Evolutionary conservation across 345 rosid genomes (phyloP), one percentile per base, ranked within the genome.

Genomic region (Angophora floribunda): DNA sequence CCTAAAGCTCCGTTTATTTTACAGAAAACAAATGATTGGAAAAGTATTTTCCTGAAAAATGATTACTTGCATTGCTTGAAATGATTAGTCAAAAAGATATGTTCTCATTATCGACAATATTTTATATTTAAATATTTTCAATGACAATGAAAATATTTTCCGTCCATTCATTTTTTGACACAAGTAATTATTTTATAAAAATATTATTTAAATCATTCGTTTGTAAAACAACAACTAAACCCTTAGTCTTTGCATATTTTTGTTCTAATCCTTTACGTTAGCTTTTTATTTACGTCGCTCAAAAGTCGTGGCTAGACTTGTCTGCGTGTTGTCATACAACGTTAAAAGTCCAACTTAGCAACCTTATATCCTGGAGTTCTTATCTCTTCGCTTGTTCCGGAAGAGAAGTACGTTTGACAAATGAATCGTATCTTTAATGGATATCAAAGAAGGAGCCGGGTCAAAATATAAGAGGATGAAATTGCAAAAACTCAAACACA

Each of bases 131-230:
- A 53, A 19, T 53, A 53, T 53, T 53, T 53, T 53, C 11, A 0
- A 19, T 1, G 5, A 55, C 0, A 5, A 55, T 55, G 51, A 50
- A 50, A 50, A 50, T 1, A 55, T 21, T 21, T 55, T 36, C 19
- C 61, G 0, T 55, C 19, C 26, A 55, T 55, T 55, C 22, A 8
- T 55, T 0, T 55, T 55, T 11, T 10, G 22, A 55, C 0, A 55
- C 26, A 8, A 55, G 61, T 11, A 19, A 55, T 0, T 0, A 57
- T 24, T 57, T 24, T 24, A 22, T 24, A 57, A 0, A 6, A 0
- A 24, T 57, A 0, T 59, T 26, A 10, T 11, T 13, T 59, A 26
- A 59, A 26, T 26, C 0, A 55, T 55, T 55, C 1, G 1, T 22
- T 55, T 55, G 1, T 0, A 0, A 52, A 52, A 52, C 53, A 36